Conservation (phyloP, 352 stramenopile genomes). For the Achlya hypogyna region DNA sequence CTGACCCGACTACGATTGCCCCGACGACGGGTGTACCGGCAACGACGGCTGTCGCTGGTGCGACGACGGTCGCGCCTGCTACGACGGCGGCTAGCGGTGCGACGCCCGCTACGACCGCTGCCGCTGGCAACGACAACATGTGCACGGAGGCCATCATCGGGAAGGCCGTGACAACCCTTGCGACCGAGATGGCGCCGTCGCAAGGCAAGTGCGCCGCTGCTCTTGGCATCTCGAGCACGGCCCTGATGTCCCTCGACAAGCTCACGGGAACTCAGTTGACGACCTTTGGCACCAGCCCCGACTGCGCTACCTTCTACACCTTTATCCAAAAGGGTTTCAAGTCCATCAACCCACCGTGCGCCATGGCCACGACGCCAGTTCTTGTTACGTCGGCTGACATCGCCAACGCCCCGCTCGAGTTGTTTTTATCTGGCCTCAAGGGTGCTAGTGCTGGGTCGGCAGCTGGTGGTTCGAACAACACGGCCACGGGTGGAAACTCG, state of each 20-base stretch:
- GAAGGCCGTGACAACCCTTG: not conserved
- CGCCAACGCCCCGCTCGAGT: no score
- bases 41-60: not conserved
- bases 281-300: not conserved
- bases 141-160: not conserved
- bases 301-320: not conserved
- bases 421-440: no score
- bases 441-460: no score
- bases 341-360: not conserved
- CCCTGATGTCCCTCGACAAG: not conserved
- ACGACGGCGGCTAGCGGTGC: not conserved
- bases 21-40: not conserved
- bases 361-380: not conserved
- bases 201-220: not conserved
- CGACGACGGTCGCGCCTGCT: not conserved
- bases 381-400: no score
- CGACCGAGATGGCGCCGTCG: not conserved
- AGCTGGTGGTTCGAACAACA: no score
- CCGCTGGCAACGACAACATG: no score
- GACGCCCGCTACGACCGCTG: not conserved
- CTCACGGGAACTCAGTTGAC: not conserved
- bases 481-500: no score
- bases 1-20: no score
- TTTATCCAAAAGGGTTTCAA: not conserved
- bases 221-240: not conserved